Conservation (phyloP, 2,329 filamentous ascomycete species). For the Penicillium janthinellum region DNA sequence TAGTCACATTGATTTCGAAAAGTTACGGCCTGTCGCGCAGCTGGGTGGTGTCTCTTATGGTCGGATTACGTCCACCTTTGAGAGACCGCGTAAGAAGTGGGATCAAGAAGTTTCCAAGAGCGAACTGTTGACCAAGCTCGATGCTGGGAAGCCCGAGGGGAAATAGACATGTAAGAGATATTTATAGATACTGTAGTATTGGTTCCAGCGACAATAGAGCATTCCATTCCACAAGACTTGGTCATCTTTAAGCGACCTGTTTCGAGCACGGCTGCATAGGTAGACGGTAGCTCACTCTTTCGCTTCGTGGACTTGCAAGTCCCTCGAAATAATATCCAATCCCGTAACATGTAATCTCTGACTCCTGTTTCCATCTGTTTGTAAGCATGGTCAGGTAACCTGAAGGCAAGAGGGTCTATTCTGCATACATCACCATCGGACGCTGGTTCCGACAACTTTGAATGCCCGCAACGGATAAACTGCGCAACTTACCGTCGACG, state of each 20-base stretch:
- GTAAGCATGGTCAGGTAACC: too few species aligned
- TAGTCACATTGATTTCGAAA: constrained; percentile 71
- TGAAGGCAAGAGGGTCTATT: too few species aligned
- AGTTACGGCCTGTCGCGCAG: constrained; percentile 73
- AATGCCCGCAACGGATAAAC: too few species aligned
- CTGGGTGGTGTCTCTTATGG: constrained; percentile 86
- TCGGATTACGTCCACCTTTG: constrained; percentile 65
- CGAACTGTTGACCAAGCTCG: constrained; percentile 17
- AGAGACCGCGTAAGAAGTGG: constrained; percentile 59
- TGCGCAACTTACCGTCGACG: too few species aligned
- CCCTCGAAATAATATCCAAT: too few species aligned
- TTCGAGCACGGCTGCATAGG: neutral
- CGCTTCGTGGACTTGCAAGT: too few species aligned
- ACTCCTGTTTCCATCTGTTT: too few species aligned
- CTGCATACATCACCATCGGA: too few species aligned
- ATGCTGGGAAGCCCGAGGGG: constrained; percentile 13
- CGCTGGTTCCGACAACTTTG: too few species aligned
- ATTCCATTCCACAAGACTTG: neutral
- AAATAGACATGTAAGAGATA: neutral
- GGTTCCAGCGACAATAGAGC: neutral
- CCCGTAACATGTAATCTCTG: too few species aligned
- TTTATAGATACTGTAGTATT: too few species aligned
- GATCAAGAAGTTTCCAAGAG: constrained; percentile 22
- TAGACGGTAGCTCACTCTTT: too few species aligned
- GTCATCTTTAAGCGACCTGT: neutral